phyloP scores from a whole-genome alignment of 1,139 yeast species.

The Debaryomycetaceae sp. region DNA sequence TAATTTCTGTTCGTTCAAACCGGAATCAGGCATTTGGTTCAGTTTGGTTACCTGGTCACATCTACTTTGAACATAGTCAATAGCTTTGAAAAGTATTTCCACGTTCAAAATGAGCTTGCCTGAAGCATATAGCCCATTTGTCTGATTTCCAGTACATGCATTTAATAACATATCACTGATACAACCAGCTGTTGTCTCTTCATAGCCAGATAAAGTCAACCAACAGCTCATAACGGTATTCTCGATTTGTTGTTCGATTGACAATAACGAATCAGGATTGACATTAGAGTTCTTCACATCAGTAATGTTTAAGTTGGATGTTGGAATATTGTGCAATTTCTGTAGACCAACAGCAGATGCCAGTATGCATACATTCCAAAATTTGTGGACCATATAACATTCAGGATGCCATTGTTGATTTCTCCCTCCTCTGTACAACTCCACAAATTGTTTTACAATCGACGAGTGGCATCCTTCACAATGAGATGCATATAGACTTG shows the following conservation, averaged over 20 bases:
- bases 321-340: conserved; percentile 16
- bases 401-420: conserved; percentile 99
- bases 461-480: conserved; percentile 95
- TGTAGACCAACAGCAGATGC: conserved; percentile 61
- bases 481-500: conserved; percentile 76
- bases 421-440: conserved; percentile 87
- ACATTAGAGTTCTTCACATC: conserved; percentile 12
- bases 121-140: conserved; percentile 68
- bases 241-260: conserved; percentile 65
- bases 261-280: conserved; percentile 50
- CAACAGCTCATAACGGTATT: conserved; percentile 75
- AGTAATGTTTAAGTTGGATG: conserved; percentile 1
- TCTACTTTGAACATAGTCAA: conserved; percentile 52
- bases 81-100: conserved; percentile 72
- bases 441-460: conserved; percentile 91
- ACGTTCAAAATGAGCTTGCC: conserved; percentile 72
- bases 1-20: conserved; percentile 11
- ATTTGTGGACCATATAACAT: conserved; percentile 95
- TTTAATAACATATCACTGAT: conserved; percentile 89
- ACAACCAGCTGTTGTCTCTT: conserved; percentile 88
- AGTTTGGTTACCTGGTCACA: conserved; percentile 14
- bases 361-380: conserved; percentile 88
- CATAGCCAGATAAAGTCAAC: conserved; percentile 84
- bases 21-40: conserved; percentile 5
- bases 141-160: conserved; percentile 75